These are phyloP conservation scores for Nakazawaea wyomingensis DNA, from an alignment of 805 yeast species.

Conservation along the genomic window DNA sequence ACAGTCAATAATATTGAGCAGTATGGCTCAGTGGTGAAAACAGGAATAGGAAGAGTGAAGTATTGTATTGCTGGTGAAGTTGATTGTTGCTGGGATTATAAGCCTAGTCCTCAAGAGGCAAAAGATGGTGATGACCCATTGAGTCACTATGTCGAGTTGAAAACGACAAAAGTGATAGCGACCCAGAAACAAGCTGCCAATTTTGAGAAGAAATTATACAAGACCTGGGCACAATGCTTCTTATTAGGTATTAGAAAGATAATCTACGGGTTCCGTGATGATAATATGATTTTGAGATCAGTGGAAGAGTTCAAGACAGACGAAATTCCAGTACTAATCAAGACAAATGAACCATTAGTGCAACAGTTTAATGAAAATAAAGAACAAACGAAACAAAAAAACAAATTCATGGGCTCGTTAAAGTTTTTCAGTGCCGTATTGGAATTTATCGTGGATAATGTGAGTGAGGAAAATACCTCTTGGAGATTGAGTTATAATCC, in stretches of 20 bases:
- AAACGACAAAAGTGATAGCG: conserved; percentile 57
- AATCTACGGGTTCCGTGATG: conserved; percentile 84
- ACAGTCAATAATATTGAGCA: conserved; percentile 71
- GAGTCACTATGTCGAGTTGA: conserved; percentile 78
- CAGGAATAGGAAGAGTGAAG: conserved; percentile 74
- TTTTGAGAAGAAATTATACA: conserved; percentile 74
- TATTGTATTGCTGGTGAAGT: conserved; percentile 84
- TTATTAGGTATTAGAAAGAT: conserved; percentile 78
- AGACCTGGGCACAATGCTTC: conserved; percentile 92
- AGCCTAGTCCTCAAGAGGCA: conserved; percentile 38
- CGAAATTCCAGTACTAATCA: conserved; percentile 67
- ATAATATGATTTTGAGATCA: conserved; percentile 51
- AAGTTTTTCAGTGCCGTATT: conserved; percentile 83
- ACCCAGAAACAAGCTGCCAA: conserved; percentile 51
- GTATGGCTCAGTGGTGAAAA: conserved; percentile 71
- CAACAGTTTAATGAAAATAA: conserved; percentile 8
- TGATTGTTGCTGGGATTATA: conserved; percentile 83
- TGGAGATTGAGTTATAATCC: conserved; percentile 56
- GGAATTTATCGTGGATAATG: conserved; percentile 62
- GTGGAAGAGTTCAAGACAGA: conserved; percentile 77
- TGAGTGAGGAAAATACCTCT: conserved; percentile 44
- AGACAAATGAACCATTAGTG: conserved; percentile 34
- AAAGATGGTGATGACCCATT: conserved; percentile 38
- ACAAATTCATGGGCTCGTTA: conserved; percentile 73
- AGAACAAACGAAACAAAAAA: conserved; percentile 36